Evolutionary conservation across 306 rosid species (phyloP).

Genomic region (Trifolium pratense): DNA sequence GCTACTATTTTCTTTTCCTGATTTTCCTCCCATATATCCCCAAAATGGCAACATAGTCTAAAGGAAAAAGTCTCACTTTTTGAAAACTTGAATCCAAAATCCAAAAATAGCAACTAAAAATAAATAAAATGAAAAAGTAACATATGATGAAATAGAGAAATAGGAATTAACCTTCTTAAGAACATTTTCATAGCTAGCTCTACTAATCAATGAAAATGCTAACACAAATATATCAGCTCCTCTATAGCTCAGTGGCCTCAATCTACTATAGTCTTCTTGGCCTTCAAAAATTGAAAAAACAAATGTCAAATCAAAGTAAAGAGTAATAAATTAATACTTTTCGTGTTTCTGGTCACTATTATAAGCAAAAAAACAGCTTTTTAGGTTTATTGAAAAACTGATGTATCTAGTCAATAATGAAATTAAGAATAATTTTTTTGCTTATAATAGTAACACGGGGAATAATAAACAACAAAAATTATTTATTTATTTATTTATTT

Average conservation of each 20-base stretch:
- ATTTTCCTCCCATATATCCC: conserved; percentile 2
- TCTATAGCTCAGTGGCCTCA: conserved; percentile 97
- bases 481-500: neutral
- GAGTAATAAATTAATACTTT: neutral
- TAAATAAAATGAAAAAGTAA: neutral
- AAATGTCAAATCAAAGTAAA: neutral
- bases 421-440: too few relatives aligned
- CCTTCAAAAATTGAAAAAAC: conserved; percentile 57
- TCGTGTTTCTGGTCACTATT: too few relatives aligned
- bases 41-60: neutral
- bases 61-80: conserved; percentile 27
- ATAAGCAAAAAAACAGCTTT: neutral
- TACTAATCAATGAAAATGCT: conserved; percentile 87
- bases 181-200: conserved; percentile 96
- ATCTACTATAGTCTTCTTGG: conserved; percentile 96
- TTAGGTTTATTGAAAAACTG: too few relatives aligned
- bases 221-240: conserved; percentile 95
- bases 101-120: neutral
- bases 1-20: conserved; percentile 10
- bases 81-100: conserved; percentile 34
- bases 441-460: too few relatives aligned
- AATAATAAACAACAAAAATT: neutral
- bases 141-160: conserved; percentile 8
- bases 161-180: conserved; percentile 70
- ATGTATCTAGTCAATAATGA: too few relatives aligned